Conservation (phyloP, 306 rosid genomes). For the Prunus mira region DNA sequence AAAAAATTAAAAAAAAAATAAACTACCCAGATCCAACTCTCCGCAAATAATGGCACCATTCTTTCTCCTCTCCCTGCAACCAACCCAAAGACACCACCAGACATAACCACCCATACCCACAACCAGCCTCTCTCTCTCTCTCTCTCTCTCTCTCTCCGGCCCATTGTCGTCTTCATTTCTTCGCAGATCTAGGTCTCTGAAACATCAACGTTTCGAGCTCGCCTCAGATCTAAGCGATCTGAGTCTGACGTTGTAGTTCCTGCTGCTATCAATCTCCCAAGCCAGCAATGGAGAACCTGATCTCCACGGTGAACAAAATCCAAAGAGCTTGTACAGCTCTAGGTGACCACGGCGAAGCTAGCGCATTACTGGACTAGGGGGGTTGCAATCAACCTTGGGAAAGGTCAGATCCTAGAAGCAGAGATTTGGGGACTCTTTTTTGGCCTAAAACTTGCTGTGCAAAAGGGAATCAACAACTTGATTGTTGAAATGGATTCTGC, state of each 20-base stretch:
- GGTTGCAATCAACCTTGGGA: too few species aligned
- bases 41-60: too few species aligned
- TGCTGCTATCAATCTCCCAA: conserved; percentile 6
- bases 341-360: conserved; percentile 88
- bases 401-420: too few species aligned
- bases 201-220: neutral
- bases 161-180: neutral
- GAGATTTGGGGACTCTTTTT: conserved; percentile 18
- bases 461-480: too few species aligned
- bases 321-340: conserved; percentile 94
- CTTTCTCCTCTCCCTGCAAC: too few species aligned
- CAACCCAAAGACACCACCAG: too few species aligned
- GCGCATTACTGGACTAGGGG: conserved; percentile 45
- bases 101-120: too few species aligned
- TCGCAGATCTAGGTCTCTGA: conserved; percentile 15
- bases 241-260: conserved; percentile 6
- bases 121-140: neutral
- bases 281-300: conserved; percentile 68
- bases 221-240: conserved; percentile 41
- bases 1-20: too few species aligned
- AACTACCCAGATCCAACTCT: too few species aligned
- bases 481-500: too few species aligned
- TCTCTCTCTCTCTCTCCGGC: conserved; percentile 9
- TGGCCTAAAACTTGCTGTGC: too few species aligned
- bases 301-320: conserved; percentile 81